phyloP scores from a whole-genome alignment of 2,329 filamentous ascomycete species.

The Penicillium occitanis region DNA sequence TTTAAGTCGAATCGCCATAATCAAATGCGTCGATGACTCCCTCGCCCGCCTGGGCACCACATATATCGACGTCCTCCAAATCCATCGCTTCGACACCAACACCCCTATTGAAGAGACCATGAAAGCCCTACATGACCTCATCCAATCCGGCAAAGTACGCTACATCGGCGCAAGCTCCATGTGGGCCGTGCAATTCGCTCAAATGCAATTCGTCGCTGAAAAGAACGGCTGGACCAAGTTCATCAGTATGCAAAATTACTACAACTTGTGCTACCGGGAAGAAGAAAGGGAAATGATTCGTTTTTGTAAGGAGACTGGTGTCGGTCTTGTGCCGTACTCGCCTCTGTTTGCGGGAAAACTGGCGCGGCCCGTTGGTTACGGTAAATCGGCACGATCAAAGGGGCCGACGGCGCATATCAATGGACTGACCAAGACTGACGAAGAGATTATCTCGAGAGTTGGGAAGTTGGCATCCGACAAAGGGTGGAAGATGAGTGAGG shows the following conservation, averaged over 20 bases:
- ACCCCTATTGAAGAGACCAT: slow-evolving; percentile 8
- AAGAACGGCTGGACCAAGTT: slow-evolving; percentile 60
- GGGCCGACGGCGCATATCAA: neutral
- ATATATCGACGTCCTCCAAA: slow-evolving; percentile 44
- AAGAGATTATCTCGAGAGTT: slow-evolving; percentile 40
- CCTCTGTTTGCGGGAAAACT: slow-evolving; percentile 21
- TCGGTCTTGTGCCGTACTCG: slow-evolving; percentile 44
- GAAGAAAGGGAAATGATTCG: slow-evolving; percentile 59
- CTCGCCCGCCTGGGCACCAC: slow-evolving; percentile 46
- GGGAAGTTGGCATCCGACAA: slow-evolving; percentile 49
- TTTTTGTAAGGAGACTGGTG: slow-evolving; percentile 50
- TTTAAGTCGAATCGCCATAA: slow-evolving; percentile 53
- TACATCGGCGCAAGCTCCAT: slow-evolving; percentile 39
- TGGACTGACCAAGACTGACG: neutral
- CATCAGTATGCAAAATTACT: slow-evolving; percentile 41
- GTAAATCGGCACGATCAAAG: neutral
- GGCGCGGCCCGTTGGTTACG: neutral
- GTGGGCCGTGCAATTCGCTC: slow-evolving; percentile 43
- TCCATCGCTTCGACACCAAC: neutral
- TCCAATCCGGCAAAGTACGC: slow-evolving; percentile 34
- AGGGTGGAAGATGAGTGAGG: slow-evolving; percentile 33
- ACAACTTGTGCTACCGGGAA: slow-evolving; percentile 61
- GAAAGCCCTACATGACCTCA: slow-evolving; percentile 44
- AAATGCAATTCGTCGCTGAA: slow-evolving; percentile 57
- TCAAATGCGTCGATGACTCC: slow-evolving; percentile 48